Base-by-base conservation (phyloP, 2,329 filamentous ascomycete genomes). In the Pseudodiploospora longispora region DNA sequence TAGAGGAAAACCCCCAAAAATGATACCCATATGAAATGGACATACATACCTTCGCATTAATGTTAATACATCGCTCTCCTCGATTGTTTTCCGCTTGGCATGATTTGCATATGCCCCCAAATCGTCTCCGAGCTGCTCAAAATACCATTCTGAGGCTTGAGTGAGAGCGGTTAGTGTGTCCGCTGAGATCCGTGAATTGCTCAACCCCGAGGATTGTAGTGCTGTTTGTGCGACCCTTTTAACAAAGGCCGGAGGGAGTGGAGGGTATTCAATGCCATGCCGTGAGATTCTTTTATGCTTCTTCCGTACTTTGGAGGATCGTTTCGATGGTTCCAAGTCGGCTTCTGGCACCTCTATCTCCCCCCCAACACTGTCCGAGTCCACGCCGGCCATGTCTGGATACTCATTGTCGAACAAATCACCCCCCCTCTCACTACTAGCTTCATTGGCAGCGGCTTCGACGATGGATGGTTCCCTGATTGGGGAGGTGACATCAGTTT, bases 81-180 rank as follows among this genome's bases (percentile, higher is more conserved):
- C 86, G 53, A 96, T 88, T 3, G 82, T 88, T 63, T 85, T 93
- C 30, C 89, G 78, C 30, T 85, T 83, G 5, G 85, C 88, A 62
- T 96, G 89, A 48, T 80, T 74, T 12, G 89, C 85, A 61, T 90
- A 95, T 3, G 82, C 83, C 9, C 78, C 78, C 43, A 95, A 66
- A 58, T 95, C 88, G 48, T 89, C 85, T 39, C 85, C 81, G 3
- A 86, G 70, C 62, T 95, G 89, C 65, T 94, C 87, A 60, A 95
- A 95, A 63, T 89, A 95, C 84, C 87, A 93, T 49, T 94, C 87
- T 3, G 86, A 86, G 1, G 88, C 87, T 59, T 88, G 83, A 56
- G 83, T 81, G 43, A 95, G 79, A 4, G 83, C 83, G 30, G 77
- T 75, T 33, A 95, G 67, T 2, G 85, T 82, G 41, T 93, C 86